Evolutionary conservation across 73 alveolate species (phyloP).

Genomic region (Paramecium caudatum): DNA sequence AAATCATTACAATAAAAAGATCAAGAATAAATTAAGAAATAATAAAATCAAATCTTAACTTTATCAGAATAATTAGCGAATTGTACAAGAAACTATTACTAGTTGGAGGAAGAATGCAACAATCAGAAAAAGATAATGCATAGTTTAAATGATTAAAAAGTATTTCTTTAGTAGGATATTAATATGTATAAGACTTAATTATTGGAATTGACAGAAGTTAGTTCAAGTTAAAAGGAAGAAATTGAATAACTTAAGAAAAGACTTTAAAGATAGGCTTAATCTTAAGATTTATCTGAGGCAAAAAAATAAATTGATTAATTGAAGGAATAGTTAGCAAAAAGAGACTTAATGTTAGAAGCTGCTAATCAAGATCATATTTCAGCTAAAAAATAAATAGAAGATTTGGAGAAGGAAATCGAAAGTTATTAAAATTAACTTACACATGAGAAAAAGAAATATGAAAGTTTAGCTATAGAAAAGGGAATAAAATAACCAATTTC

Average conservation of each 20-base stretch:
- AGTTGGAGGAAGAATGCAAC: background rate
- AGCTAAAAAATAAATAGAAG: slow-evolving; percentile 5
- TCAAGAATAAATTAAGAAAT: background rate
- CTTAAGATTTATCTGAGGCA: slow-evolving; percentile 7
- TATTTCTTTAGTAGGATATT: slow-evolving; percentile 28
- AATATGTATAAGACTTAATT: slow-evolving; percentile 33
- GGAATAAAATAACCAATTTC: slow-evolving; percentile 17
- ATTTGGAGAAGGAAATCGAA: slow-evolving; percentile 11
- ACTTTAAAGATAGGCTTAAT: background rate
- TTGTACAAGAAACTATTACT: slow-evolving; percentile 34
- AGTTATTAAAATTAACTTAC: slow-evolving; percentile 17
- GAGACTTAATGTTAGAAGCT: slow-evolving; percentile 37
- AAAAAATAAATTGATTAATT: slow-evolving; percentile 39
- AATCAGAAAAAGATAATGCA: slow-evolving; percentile 14
- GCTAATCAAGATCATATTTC: slow-evolving; percentile 13
- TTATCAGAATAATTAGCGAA: slow-evolving; percentile 12
- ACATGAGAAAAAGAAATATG: slow-evolving; percentile 53
- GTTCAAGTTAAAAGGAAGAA: background rate
- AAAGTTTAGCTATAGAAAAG: slow-evolving; percentile 41
- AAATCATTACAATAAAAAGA: background rate
- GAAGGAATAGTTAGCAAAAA: slow-evolving; percentile 13
- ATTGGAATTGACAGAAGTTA: slow-evolving; percentile 41
- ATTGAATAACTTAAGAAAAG: background rate
- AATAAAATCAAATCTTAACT: background rate
- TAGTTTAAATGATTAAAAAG: slow-evolving; percentile 41